Evolutionary conservation across 352 stramenopile species (phyloP), one percentile per base, ranked within the genome.

Genomic region (Thraustotheca clavata): DNA sequence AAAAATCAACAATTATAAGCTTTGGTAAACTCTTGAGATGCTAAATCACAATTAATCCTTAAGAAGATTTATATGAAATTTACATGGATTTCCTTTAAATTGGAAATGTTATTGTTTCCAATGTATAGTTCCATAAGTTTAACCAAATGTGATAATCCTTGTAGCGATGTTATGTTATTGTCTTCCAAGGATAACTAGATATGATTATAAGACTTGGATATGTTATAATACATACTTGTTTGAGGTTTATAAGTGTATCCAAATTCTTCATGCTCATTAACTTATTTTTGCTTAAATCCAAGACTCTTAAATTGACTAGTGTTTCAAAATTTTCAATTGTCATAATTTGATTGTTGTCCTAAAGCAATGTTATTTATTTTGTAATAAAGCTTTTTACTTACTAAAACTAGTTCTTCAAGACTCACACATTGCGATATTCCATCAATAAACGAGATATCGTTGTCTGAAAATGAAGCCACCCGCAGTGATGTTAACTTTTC

Each of bases 51-150:
- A 54, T 18, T 18, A 27, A 54, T 54, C 22, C 46, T 9, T 27
- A 22, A 9, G 35, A 27, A 54, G 12, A 18, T 27, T 27, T 33
- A 16, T 16, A 59, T 16, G 8, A 9, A 29, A 38, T 32, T 8
- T 46, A 67, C 47, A n/a, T 47, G 43, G 22, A 60, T 60, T 47
- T 76, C 59, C 20, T 74, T 91, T 16, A 96, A 31, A 9, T 76
- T 75, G n/a, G 86, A 78, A 35, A 96, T 83, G 18, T 76, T 68
- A 55, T 96, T 96, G 60, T 86, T 87, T 6, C 86, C 81, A n/a
- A 94, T 71, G 67, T 96, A 96, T 0, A 96, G 62, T 50, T 96
- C 87, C 84, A 94, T 91, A 8, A 94, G 67, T 43, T 86, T 89
- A 47, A 76, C 54, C 0, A 87, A 76, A 0, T 74, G 71, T 0